phyloP scores from a whole-genome alignment of 2,329 filamentous ascomycete species.

The Fusarium sp. region DNA sequence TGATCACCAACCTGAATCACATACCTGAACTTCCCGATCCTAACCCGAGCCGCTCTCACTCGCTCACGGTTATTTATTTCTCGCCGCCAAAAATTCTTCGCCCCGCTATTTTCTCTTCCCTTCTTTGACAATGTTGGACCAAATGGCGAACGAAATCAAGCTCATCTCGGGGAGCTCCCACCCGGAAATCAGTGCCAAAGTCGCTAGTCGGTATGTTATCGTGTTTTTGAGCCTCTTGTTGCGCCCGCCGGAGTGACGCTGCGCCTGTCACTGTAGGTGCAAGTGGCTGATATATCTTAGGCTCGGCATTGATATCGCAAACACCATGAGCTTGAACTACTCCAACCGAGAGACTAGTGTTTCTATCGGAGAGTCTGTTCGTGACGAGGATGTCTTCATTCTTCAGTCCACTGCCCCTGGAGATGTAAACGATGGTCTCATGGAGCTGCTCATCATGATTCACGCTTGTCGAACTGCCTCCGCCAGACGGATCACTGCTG shows the following conservation, averaged over 20 bases:
- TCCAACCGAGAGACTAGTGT: constrained; percentile 91
- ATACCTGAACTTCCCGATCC: constrained; percentile 34
- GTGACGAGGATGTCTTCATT: constrained; percentile 99
- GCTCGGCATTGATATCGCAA: constrained; percentile 81
- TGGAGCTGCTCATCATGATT: constrained; percentile 99
- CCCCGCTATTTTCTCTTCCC: constrained; percentile 45
- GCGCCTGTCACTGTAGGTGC: constrained; percentile 7
- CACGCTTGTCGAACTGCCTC: constrained; percentile 81
- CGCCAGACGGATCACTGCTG: constrained; percentile 92
- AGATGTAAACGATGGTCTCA: constrained; percentile 97
- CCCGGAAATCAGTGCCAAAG: constrained; percentile 61
- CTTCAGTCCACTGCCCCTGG: constrained; percentile 94
- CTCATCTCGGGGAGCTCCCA: constrained; percentile 65
- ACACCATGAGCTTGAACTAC: constrained; percentile 85
- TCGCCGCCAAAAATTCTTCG: constrained; percentile 47
- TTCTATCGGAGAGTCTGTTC: constrained; percentile 94
- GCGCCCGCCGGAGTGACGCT: constrained; percentile 3
- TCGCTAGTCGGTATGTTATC: constrained; percentile 59
- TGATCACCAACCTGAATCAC: constrained; percentile 40
- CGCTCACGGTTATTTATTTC: constrained; percentile 44
- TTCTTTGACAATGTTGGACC: constrained; percentile 55
- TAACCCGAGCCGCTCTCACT: constrained; percentile 11
- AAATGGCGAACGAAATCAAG: constrained; percentile 68
- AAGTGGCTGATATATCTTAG: constrained; percentile 59
- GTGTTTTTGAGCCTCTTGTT: constrained; percentile 17